Evolutionary conservation across 169 alveolate genomes (phyloP).

Genomic region (Cryptosporidium canis): DNA sequence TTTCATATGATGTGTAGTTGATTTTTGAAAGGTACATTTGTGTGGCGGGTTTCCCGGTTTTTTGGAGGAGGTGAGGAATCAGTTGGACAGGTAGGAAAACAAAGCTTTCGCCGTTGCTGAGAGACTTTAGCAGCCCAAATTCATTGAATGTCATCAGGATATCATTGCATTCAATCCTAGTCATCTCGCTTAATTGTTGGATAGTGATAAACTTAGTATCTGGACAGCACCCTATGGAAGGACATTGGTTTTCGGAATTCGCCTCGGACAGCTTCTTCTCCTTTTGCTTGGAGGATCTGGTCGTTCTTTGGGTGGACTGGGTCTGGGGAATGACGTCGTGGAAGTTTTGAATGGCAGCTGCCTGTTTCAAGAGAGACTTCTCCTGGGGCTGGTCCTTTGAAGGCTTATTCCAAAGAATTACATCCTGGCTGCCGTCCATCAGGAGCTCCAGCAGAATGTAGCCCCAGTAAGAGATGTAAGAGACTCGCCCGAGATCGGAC

Average conservation of each 20-base stretch:
- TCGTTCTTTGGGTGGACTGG: conserved; percentile 43
- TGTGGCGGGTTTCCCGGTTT: conserved; percentile 82
- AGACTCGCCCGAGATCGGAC: conserved; percentile 95
- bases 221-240: conserved; percentile 33
- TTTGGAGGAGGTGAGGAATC: conserved; percentile 79
- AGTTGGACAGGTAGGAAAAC: conserved; percentile 83
- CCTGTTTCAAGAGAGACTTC: conserved; percentile 4
- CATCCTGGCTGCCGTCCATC: conserved; percentile 54
- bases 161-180: conserved; percentile 87
- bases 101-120: conserved; percentile 84
- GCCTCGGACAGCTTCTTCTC: conserved; percentile 18
- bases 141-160: conserved; percentile 87
- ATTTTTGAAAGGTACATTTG: conserved; percentile 81
- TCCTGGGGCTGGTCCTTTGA: not conserved
- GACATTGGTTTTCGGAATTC: not conserved
- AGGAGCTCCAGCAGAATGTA: conserved; percentile 81
- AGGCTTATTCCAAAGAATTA: conserved; percentile 35
- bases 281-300: conserved; percentile 63
- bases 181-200: conserved; percentile 77
- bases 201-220: conserved; percentile 41
- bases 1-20: conserved; percentile 90
- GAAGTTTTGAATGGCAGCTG: conserved; percentile 16
- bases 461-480: conserved; percentile 96
- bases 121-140: conserved; percentile 83
- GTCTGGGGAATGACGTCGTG: conserved; percentile 33